Percentiles rank a stretch among this genome's conserved stretches.
Evolutionary conservation across 352 stramenopile species (phyloP).

Genomic region (Globisporangium emineosum): DNA sequence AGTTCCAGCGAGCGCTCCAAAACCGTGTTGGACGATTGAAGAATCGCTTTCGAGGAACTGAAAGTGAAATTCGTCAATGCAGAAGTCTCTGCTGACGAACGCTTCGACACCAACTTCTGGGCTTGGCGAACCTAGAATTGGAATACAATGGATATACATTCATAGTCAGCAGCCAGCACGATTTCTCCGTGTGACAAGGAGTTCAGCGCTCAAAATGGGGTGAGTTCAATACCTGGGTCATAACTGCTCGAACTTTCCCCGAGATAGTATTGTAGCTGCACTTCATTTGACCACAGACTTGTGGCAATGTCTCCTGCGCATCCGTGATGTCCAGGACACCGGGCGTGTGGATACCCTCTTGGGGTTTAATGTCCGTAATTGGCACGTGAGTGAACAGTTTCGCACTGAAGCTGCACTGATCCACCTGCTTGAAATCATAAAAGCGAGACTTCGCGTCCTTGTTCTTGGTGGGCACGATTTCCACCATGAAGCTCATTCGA

Average conservation of each 20-base stretch:
- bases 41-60: conserved; percentile 45
- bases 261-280: conserved; percentile 57
- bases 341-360: conserved; percentile 55
- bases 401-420: conserved; percentile 52
- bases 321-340: conserved; percentile 69
- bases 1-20: conserved; percentile 58
- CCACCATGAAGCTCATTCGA: conserved; percentile 42
- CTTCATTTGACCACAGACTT: conserved; percentile 71
- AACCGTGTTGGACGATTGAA: conserved; percentile 50
- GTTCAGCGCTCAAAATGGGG: background rate
- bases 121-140: conserved; percentile 16
- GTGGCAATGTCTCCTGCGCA: conserved; percentile 44
- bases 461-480: conserved; percentile 50
- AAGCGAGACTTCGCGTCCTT: conserved; percentile 34
- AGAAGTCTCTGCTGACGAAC: conserved; percentile 20
- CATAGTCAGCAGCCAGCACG: background rate
- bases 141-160: conserved; percentile 3
- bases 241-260: conserved; percentile 45
- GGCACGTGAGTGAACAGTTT: conserved; percentile 49
- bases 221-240: conserved; percentile 34
- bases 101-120: conserved; percentile 23
- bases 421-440: conserved; percentile 54
- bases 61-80: conserved; percentile 54
- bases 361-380: conserved; percentile 31
- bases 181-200: background rate